Base-by-base conservation (phyloP, 2,329 filamentous ascomycete species). In the Torrubiella hemipterigena region DNA sequence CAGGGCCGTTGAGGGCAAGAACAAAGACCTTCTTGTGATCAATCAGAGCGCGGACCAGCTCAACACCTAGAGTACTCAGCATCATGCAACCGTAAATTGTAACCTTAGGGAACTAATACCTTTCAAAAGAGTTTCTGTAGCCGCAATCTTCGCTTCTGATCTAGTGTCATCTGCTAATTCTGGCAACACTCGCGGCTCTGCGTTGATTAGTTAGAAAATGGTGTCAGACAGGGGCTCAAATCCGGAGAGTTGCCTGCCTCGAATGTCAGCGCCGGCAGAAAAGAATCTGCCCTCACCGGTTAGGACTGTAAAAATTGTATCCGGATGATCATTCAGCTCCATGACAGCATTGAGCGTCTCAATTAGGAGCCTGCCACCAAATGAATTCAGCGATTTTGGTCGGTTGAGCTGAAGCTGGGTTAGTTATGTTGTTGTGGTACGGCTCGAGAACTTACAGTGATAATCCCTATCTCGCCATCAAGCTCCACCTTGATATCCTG, bases 11-110 rank as follows among this genome's bases (percentile, higher is more conserved):
- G 24, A 35, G 19, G 11, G 29, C 33, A 3, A 35, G 25, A 16
- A 35, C 17, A 12, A 35, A 31, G 12, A 35, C 17, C n/a, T 35
- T 35, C 11, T 25, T 21, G 13, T 35, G 33, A 13, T 35, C 33
- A 17, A 35, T 35, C n/a, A 35, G 20, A n/a, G 29, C 16, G n/a
- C 33, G 33, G 9, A 35, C 19, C 8, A 35, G 15, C 11, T 35
- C 33, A 7, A 27, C n/a, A 7, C 33, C 33, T 35, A 14, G 21
- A 23, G n/a, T 23, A n/a, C 8, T 23, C 9, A 17, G 8, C 15
- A 11, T 11, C 13, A 17, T n/a, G 20, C n/a, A 22, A 8, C 20
- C n/a, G 20, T n/a, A n/a, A n/a, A n/a, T n/a, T n/a, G n/a, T n/a
- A n/a, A n/a, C n/a, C n/a, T n/a, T n/a, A n/a, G n/a, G n/a, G n/a